Conservation (phyloP, 768 basidiomycete genomes). For the Mycena rosella region DNA sequence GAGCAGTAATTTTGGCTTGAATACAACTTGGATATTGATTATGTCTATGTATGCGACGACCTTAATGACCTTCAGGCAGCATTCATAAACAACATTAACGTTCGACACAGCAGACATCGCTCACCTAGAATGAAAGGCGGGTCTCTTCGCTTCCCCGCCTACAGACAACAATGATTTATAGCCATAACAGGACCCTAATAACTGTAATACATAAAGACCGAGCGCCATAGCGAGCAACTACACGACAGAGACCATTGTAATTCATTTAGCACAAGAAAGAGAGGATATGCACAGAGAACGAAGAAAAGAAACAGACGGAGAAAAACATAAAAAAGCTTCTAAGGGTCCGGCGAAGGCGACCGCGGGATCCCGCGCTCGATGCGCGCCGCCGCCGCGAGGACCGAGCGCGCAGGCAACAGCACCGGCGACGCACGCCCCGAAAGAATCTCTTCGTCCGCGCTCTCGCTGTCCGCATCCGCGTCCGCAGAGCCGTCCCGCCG, state of each 20-base stretch:
- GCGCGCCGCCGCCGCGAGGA: conserved; percentile 46
- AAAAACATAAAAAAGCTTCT: not conserved
- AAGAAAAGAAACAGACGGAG: not conserved
- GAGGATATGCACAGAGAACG: conserved; percentile 8
- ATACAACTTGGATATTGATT: not conserved
- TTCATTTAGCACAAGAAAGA: conserved; percentile 24
- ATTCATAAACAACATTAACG: not conserved
- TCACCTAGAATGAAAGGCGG: conserved; percentile 4
- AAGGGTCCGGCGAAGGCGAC: conserved; percentile 20
- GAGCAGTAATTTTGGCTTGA: not conserved
- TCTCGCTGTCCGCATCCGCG: conserved; percentile 26
- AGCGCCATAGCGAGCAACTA: conserved; percentile 3
- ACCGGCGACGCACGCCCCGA: conserved; percentile 29
- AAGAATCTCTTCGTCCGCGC: conserved; percentile 27
- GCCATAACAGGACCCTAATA: not conserved
- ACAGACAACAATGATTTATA: conserved; percentile 10
- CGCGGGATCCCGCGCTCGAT: conserved; percentile 42
- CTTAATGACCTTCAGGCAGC: not conserved
- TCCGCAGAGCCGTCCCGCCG: conserved; percentile 29
- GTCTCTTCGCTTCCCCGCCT: conserved; percentile 15
- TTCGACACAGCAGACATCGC: not conserved
- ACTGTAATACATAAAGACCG: conserved; percentile 11
- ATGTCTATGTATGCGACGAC: conserved; percentile 2
- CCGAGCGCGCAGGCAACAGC: conserved; percentile 33
- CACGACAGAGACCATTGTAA: not conserved